Conservation (phyloP, 306 rosid genomes). For the Dryas alaskensis region DNA sequence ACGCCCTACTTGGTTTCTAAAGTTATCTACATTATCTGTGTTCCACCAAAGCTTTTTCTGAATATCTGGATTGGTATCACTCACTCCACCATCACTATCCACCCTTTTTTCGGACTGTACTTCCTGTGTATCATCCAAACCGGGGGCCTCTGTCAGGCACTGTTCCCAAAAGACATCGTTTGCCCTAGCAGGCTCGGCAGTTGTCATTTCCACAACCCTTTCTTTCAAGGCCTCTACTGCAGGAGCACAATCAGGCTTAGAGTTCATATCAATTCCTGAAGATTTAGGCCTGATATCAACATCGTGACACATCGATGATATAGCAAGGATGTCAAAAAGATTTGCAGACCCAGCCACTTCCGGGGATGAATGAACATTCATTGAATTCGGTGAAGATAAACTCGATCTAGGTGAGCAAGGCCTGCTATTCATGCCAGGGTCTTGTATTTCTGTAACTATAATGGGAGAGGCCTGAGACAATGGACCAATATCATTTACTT, state of each 20-base stretch:
- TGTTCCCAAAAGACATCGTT: conserved; percentile 45
- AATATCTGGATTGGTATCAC: conserved; percentile 4
- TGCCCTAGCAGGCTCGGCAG: conserved; percentile 6
- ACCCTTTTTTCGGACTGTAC: conserved; percentile 7
- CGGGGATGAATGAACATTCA: conserved; percentile 25
- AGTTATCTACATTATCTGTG: conserved; percentile 20
- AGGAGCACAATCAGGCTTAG: conserved; percentile 17
- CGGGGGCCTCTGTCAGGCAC: conserved; percentile 40
- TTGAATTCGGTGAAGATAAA: conserved; percentile 25
- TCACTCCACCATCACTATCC: conserved; percentile 12
- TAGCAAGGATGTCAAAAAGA: conserved; percentile 18
- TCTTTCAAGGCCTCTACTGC: conserved; percentile 9
- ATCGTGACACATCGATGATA: conserved; percentile 15
- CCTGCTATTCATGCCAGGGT: conserved; percentile 8
- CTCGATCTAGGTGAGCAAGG: conserved; percentile 27
- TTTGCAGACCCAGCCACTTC: conserved; percentile 18
- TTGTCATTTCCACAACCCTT: neutral
- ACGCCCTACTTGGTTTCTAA: conserved; percentile 30
- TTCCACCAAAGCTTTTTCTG: conserved; percentile 27
- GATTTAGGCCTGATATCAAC: conserved; percentile 19
- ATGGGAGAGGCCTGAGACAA: conserved; percentile 24
- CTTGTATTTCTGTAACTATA: conserved; percentile 22
- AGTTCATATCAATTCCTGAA: conserved; percentile 32
- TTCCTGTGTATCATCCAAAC: conserved; percentile 16
- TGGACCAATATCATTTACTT: conserved; percentile 14